Conservation (phyloP, 192 early-diverging fungal genomes). For the Gryganskiella cystojenkinii region DNA sequence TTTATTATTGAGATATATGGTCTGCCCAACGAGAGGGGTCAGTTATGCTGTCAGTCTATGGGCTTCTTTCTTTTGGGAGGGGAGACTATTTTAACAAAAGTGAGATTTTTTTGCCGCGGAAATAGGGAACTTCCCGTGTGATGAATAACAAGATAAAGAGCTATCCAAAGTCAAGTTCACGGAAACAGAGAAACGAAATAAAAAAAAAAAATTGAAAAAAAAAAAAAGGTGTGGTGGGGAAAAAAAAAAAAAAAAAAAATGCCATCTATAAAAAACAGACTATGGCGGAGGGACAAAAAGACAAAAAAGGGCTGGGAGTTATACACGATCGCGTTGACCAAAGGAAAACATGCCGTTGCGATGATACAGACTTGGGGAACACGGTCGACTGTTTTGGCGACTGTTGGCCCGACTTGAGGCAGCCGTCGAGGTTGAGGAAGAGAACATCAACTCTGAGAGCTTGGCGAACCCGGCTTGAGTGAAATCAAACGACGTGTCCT, state of each 20-base stretch:
- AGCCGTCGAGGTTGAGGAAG: not conserved
- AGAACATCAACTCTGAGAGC: slow-evolving; percentile 28
- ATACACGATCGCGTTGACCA: slow-evolving; percentile 3
- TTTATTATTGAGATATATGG: no score
- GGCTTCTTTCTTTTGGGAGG: no score
- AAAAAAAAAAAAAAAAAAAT: slow-evolving; percentile 11
- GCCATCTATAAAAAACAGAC: not conserved
- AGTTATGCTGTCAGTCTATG: no score
- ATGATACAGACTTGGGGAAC: slow-evolving; percentile 4
- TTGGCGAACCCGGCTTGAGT: slow-evolving; percentile 10
- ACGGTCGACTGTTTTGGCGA: slow-evolving; percentile 5
- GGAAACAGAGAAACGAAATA: no score
- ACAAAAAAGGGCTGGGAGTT: not conserved
- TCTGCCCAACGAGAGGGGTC: no score
- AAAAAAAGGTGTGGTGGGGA: not conserved
- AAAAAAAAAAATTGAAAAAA: not conserved
- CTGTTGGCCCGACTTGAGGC: not conserved
- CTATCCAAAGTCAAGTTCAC: no score
- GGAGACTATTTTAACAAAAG: no score
- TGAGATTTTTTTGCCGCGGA: no score
- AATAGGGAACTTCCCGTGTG: no score
- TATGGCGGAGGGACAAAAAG: not conserved
- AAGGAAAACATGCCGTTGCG: slow-evolving; percentile 16
- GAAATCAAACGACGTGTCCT: slow-evolving; percentile 17
- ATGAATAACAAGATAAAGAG: no score